Percentiles rank a stretch among this genome's conserved stretches.
Conservation (phyloP, 2,329 filamentous ascomycete species). For the Chlorencoelia australis region DNA sequence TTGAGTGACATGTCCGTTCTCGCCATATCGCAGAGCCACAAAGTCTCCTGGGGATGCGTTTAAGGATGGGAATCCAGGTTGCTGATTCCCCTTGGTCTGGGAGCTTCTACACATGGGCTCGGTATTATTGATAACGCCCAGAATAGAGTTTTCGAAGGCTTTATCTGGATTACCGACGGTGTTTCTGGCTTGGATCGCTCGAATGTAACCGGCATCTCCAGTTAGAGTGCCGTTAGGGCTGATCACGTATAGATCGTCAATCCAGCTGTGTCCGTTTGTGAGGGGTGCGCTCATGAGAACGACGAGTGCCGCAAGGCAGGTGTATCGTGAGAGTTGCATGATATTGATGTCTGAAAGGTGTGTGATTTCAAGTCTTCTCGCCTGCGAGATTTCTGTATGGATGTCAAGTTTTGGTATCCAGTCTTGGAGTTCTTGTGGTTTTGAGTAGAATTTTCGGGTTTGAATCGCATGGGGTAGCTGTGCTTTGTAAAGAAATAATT, state of each 20-base stretch:
- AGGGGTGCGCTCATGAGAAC: constrained; percentile 12
- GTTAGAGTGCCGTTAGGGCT: constrained; percentile 63
- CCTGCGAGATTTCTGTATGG: constrained; percentile 14
- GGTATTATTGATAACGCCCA: background rate
- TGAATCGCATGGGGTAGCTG: background rate
- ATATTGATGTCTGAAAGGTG: constrained; percentile 4
- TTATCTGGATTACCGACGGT: no score
- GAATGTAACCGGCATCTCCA: constrained; percentile 62
- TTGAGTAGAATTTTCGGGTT: background rate
- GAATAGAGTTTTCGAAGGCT: no score
- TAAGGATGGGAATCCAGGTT: constrained; percentile 12
- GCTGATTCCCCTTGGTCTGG: background rate
- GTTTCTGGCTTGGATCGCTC: no score
- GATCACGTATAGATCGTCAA: constrained; percentile 66
- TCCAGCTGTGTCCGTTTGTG: constrained; percentile 78
- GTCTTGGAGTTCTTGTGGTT: constrained; percentile 1
- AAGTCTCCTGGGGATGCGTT: constrained; percentile 48
- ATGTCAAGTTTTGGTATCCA: constrained; percentile 1
- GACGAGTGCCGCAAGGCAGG: constrained; percentile 9
- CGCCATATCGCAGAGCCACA: constrained; percentile 57
- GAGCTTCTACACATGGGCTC: background rate
- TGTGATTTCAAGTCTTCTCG: constrained; percentile 9
- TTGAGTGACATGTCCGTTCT: constrained; percentile 66
- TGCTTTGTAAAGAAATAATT: background rate
- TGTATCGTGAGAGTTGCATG: constrained; percentile 4